These are phyloP conservation scores for Caloboletus firmus DNA, from an alignment of 1,284 basidiomycete species.

Conservation along the genomic window DNA sequence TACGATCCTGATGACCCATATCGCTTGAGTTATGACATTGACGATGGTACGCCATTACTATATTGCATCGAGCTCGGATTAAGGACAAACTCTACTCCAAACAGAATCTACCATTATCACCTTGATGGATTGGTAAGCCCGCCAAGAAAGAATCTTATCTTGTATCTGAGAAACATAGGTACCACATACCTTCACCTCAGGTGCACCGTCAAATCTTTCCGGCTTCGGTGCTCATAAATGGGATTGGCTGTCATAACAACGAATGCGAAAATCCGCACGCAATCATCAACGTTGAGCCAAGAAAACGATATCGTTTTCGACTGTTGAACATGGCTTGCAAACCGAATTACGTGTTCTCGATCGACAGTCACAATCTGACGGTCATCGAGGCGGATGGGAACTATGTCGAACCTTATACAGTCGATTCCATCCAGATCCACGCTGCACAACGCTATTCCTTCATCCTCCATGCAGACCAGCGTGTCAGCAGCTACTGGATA, in stretches of 20 bases:
- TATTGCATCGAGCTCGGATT: background rate
- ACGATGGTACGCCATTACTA: slow-evolving; percentile 25
- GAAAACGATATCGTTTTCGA: slow-evolving; percentile 40
- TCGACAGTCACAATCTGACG: slow-evolving; percentile 36
- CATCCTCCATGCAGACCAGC: slow-evolving; percentile 32
- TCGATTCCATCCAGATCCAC: slow-evolving; percentile 32
- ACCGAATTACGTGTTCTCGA: slow-evolving; percentile 39
- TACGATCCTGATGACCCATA: slow-evolving; percentile 35
- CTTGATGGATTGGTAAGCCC: slow-evolving; percentile 24
- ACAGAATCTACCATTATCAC: slow-evolving; percentile 39
- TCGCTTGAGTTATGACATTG: slow-evolving; percentile 31
- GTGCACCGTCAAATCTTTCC: slow-evolving; percentile 21
- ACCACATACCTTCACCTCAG: slow-evolving; percentile 15
- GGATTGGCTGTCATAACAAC: slow-evolving; percentile 38
- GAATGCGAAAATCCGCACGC: slow-evolving; percentile 35
- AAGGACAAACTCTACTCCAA: slow-evolving; percentile 2
- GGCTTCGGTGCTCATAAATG: slow-evolving; percentile 48
- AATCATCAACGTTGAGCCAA: slow-evolving; percentile 27
- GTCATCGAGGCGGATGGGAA: slow-evolving; percentile 42
- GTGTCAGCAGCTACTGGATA: slow-evolving; percentile 34
- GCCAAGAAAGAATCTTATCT: background rate
- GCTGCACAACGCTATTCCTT: slow-evolving; percentile 38
- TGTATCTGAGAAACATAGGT: slow-evolving; percentile 32
- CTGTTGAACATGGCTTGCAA: slow-evolving; percentile 41
- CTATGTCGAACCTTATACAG: slow-evolving; percentile 29